Evolutionary conservation across 2,329 filamentous ascomycete species (phyloP), one percentile per base, ranked within the genome.

Genomic region (Hymenoscyphus fraxineus): DNA sequence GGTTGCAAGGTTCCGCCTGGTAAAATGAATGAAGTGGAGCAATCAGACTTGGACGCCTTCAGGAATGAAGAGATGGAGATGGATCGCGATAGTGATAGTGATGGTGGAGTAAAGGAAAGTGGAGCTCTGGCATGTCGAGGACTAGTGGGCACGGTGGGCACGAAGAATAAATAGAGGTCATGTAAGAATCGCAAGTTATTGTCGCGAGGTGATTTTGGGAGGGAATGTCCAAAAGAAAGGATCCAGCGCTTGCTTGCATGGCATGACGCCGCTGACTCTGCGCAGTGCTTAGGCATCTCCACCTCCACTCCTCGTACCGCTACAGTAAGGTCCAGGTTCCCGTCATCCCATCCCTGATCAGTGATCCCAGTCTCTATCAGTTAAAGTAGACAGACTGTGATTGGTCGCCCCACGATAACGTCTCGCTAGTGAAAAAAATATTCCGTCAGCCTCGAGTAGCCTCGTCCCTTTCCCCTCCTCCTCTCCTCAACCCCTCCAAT

Each of bases 341-440:
- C 35, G 35, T 35, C 35, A 35, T 35, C 35, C 9, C 35, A 35
- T 35, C 35, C 35, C 32, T 35, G 22, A 27, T 27, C 27, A 27
- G 27, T 2, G 9, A 35, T 35, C 35, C 35, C 44, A 16, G 13
- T 27, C 47, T 22, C 47, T 27, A 22, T 54, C 3, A 2, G 47
- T 22, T 5, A 2, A 27, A 27, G 27, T 27, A 27, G 27, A 27
- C 27, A 27, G 47, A 19, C 47, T 58, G 56, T 62, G 61, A 62
- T 38, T 90, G 93, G 72, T 89, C 47, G 6, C 19, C 22, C 44
- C 22, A 22, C 90, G 6, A 85, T 86, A 10, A 84, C 91, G 76
- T 51, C 44, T 51, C 44, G n/a, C 12, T 19, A 51, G 47, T 54
- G 47, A 54, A 54, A 54, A 54, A 54, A 54, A 27, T 27, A 54